Percentiles rank a stretch among this genome's conserved stretches.
Evolutionary conservation across 2,329 filamentous ascomycete species (phyloP).

Genomic region (Curvularia hawaiiensis): DNA sequence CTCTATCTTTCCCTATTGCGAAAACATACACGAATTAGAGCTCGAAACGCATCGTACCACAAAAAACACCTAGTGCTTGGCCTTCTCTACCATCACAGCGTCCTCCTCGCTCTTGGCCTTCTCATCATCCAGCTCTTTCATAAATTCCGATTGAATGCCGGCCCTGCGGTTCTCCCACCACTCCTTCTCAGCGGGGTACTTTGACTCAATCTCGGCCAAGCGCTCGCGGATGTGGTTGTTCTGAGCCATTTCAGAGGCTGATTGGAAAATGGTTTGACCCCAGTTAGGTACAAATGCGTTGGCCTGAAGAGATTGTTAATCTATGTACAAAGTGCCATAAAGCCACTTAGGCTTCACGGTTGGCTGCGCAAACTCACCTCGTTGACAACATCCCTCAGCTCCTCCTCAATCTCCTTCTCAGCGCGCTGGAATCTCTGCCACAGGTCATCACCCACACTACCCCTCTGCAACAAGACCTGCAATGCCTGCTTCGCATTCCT

Average conservation of each 20-base stretch:
- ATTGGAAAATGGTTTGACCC: slow-evolving; percentile 96
- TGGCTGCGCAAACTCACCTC: slow-evolving; percentile 66
- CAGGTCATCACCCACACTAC: slow-evolving; percentile 93
- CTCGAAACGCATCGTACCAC: neutral
- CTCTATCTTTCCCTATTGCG: neutral
- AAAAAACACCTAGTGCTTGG: neutral
- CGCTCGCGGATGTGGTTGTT: slow-evolving; percentile 78
- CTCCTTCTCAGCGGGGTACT: slow-evolving; percentile 74
- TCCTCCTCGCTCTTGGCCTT: slow-evolving; percentile 36
- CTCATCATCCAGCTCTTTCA: slow-evolving; percentile 80
- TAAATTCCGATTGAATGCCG: slow-evolving; percentile 74
- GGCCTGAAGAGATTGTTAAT: slow-evolving; percentile 62
- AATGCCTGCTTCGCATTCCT: slow-evolving; percentile 88
- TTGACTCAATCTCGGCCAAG: slow-evolving; percentile 74
- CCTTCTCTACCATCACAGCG: slow-evolving; percentile 23
- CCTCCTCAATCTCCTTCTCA: slow-evolving; percentile 97
- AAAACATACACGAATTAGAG: neutral
- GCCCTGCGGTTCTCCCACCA: slow-evolving; percentile 91
- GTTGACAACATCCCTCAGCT: slow-evolving; percentile 89
- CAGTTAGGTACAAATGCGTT: slow-evolving; percentile 88
- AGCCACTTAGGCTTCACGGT: neutral
- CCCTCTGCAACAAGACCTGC: slow-evolving; percentile 80
- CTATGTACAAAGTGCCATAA: neutral
- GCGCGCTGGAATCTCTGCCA: slow-evolving; percentile 91
- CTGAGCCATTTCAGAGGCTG: slow-evolving; percentile 91